Conservation (phyloP, 78 protist species). For the Mastigamoeba balamuthi region DNA sequence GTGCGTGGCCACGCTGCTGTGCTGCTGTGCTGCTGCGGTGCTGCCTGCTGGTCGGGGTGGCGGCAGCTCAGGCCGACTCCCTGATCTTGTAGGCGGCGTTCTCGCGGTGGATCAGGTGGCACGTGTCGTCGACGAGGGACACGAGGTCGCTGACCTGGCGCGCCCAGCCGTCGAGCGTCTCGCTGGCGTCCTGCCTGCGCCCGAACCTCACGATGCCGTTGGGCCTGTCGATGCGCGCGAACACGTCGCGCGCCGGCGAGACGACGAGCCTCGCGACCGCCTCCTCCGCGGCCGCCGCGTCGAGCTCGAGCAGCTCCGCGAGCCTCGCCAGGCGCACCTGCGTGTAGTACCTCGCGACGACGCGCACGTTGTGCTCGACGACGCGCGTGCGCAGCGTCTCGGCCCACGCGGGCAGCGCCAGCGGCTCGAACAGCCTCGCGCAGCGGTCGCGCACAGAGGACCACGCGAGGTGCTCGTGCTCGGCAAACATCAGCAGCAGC, state of each 20-base stretch:
- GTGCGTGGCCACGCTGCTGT: too few species aligned
- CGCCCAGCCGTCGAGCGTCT: slow-evolving; percentile 54
- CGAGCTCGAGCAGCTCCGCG: slow-evolving; percentile 39
- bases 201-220: slow-evolving; percentile 38
- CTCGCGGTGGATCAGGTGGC: slow-evolving; percentile 72
- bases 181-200: slow-evolving; percentile 26
- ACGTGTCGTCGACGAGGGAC: slow-evolving; percentile 49
- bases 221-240: slow-evolving; percentile 63
- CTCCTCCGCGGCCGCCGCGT: slow-evolving; percentile 26
- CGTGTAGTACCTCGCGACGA: slow-evolving; percentile 51
- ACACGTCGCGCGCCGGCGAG: slow-evolving; percentile 11
- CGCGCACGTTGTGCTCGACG: slow-evolving; percentile 58
- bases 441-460: too few species aligned
- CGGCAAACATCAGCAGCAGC: slow-evolving; percentile 1
- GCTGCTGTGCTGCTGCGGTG: too few species aligned
- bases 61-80: too few species aligned
- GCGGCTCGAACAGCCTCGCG: neutral
- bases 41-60: too few species aligned
- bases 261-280: slow-evolving; percentile 44
- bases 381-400: slow-evolving; percentile 42
- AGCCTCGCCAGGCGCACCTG: slow-evolving; percentile 47
- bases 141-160: slow-evolving; percentile 30
- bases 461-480: neutral
- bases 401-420: slow-evolving; percentile 9
- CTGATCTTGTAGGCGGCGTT: slow-evolving; percentile 45